A percentile compares a stretch with the other conserved stretches of the same genome.
Evolutionary conservation across 2,329 filamentous ascomycete species (phyloP).

Genomic region (Colletotrichum scovillei): DNA sequence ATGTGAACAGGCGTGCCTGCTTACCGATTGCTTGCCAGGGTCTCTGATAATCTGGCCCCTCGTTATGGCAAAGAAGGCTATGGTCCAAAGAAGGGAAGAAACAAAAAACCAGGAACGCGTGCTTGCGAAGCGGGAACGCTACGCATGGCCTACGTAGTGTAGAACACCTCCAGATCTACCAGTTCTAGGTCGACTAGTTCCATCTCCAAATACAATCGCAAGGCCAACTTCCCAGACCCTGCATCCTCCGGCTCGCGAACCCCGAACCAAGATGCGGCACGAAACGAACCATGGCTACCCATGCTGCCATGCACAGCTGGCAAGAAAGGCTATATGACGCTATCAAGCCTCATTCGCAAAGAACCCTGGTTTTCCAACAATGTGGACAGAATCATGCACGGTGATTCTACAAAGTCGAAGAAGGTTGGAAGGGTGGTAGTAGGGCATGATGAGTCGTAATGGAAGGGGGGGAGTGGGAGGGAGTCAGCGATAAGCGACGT

Average conservation of each 20-base stretch:
- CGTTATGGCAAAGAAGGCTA: not conserved
- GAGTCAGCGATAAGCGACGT: constrained; percentile 31
- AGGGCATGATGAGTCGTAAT: not conserved
- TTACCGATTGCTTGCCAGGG: not conserved
- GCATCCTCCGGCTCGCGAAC: constrained; percentile 18
- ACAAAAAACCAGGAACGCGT: not conserved
- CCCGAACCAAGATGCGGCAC: not conserved
- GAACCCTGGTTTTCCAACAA: not conserved
- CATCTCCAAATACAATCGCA: too few species aligned
- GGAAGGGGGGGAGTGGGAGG: not conserved
- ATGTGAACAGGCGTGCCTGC: not conserved
- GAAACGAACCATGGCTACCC: not conserved
- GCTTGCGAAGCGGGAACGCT: constrained; percentile 1
- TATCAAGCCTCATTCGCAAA: not conserved
- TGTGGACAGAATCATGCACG: not conserved
- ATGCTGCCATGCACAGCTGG: not conserved
- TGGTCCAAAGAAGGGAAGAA: too few species aligned
- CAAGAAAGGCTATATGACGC: not conserved
- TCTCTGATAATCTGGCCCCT: not conserved
- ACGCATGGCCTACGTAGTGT: not conserved
- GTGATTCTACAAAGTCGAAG: not conserved
- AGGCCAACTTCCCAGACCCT: constrained; percentile 24
- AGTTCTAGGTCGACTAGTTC: not conserved
- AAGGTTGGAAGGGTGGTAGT: not conserved
- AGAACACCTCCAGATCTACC: not conserved